Conservation (phyloP, 75 land plant species). For the Gnetum montanum region DNA sequence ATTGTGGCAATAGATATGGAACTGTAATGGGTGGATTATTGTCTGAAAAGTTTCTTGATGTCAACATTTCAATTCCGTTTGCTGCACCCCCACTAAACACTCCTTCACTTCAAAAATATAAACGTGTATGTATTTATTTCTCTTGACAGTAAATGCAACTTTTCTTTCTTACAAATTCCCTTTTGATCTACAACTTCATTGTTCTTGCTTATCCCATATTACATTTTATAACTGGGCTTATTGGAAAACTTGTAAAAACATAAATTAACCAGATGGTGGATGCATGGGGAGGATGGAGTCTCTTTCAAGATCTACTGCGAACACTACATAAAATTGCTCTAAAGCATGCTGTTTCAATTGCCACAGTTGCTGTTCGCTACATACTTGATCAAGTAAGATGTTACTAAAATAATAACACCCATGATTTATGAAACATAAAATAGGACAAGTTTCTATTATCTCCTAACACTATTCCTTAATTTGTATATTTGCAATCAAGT, state of each 20-base stretch:
- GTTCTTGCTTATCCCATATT: too few relatives aligned
- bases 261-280: conserved; percentile 67
- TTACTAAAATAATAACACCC: too few relatives aligned
- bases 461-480: too few relatives aligned
- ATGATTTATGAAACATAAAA: too few relatives aligned
- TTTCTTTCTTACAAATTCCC: too few relatives aligned
- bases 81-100: conserved; percentile 86
- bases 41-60: conserved; percentile 85
- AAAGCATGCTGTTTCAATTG: conserved; percentile 80
- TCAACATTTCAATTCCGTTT: conserved; percentile 79
- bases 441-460: too few relatives aligned
- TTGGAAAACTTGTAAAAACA: neutral
- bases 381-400: conserved; percentile 73
- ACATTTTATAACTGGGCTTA: too few relatives aligned
- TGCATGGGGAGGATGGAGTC: conserved; percentile 97
- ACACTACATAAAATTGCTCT: conserved; percentile 59
- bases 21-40: conserved; percentile 97
- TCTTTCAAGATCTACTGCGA: conserved; percentile 72
- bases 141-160: conserved; percentile 1
- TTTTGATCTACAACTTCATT: too few relatives aligned
- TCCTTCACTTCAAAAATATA: conserved; percentile 94
- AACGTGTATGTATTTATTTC: conserved; percentile 38
- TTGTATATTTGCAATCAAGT: too few relatives aligned
- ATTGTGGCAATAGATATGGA: conserved; percentile 61
- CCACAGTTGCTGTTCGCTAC: conserved; percentile 87